Evolutionary conservation across 192 early-diverging fungal genomes (phyloP).

Genomic region (Glomus cerebriforme): DNA sequence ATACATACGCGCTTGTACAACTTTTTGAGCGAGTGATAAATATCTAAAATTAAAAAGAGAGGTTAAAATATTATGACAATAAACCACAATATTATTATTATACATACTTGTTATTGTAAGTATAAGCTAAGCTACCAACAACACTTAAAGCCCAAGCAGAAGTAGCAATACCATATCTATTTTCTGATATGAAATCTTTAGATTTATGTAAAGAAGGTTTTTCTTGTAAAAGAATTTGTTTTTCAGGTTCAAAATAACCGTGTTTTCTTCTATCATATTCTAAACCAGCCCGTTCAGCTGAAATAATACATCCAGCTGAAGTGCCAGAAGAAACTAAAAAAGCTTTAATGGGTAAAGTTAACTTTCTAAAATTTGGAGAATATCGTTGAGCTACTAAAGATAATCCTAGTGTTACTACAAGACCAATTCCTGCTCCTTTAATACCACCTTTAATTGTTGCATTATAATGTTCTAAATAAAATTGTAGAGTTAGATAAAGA

Average conservation of each 20-base stretch:
- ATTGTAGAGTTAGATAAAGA: neutral
- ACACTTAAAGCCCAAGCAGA: constrained; percentile 45
- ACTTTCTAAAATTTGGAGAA: constrained; percentile 36
- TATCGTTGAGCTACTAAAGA: constrained; percentile 37
- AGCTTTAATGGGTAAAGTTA: constrained; percentile 41
- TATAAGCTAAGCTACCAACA: constrained; percentile 43
- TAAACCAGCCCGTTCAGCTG: constrained; percentile 37
- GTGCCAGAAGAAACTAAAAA: constrained; percentile 41
- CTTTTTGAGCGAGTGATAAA: constrained; percentile 60
- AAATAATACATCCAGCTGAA: constrained; percentile 39
- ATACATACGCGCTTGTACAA: constrained; percentile 74
- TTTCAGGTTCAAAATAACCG: constrained; percentile 30
- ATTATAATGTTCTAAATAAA: constrained; percentile 25
- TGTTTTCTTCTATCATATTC: constrained; percentile 39
- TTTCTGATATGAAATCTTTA: neutral
- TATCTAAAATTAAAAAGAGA: constrained; percentile 32
- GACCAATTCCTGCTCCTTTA: constrained; percentile 42
- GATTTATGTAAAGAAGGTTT: neutral
- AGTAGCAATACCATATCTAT: constrained; percentile 37
- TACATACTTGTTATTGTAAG: constrained; percentile 37
- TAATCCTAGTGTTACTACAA: constrained; percentile 41
- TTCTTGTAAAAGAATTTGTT: neutral
- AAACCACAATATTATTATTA: neutral
- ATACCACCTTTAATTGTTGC: constrained; percentile 35
- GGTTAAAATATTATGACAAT: neutral